Conservation (phyloP, 169 alveolate genomes). For the Plasmodium chabaudi region DNA sequence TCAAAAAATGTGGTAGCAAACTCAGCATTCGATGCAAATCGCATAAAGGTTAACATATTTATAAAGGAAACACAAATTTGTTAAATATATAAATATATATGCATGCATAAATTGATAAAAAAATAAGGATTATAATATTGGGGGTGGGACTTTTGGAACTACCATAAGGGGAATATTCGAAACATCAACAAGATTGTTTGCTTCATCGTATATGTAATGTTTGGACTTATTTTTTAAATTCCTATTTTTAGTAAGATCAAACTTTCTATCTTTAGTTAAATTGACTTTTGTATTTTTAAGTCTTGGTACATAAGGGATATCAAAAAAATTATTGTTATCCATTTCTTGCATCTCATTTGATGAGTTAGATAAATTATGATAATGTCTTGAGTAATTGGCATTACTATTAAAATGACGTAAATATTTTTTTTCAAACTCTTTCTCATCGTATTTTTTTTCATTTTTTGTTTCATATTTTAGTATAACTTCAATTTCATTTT, state of each 20-base stretch:
- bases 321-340: no score
- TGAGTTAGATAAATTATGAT: no score
- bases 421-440: not conserved
- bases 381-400: no score
- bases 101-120: not conserved
- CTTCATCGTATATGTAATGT: not conserved
- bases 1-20: no score
- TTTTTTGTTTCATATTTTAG: slow-evolving; percentile 24
- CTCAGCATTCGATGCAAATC: no score
- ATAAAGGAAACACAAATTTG: not conserved
- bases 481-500: slow-evolving; percentile 32
- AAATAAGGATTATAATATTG: slow-evolving; percentile 34
- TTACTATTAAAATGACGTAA: not conserved
- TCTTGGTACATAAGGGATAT: no score
- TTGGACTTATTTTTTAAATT: no score
- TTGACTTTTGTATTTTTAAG: no score
- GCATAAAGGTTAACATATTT: not conserved
- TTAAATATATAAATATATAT: not conserved
- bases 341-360: no score
- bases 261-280: no score
- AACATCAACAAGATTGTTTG: slow-evolving; percentile 11
- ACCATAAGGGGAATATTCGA: slow-evolving; percentile 39
- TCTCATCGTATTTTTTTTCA: not conserved
- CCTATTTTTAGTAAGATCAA: no score
- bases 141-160: slow-evolving; percentile 70